Evolutionary conservation across 352 stramenopile genomes (phyloP).

Genomic region (Saprolegnia diclina): DNA sequence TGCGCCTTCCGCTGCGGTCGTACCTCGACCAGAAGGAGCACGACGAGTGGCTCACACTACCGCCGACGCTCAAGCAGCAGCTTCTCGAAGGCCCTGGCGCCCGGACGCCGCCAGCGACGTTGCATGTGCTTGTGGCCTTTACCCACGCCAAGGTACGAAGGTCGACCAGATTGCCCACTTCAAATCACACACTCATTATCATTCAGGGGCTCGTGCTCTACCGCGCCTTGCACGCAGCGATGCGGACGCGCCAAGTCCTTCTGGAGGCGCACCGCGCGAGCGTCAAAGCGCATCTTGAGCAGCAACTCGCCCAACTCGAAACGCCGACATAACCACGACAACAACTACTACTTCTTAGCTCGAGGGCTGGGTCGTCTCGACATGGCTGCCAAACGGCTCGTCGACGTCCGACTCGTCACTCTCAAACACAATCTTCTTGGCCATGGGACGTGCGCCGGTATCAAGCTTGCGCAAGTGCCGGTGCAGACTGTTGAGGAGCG

Average conservation of each 20-base stretch:
- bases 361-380: no score
- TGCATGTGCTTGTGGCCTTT: conserved; percentile 40
- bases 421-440: no score
- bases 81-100: conserved; percentile 37
- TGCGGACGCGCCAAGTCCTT: conserved; percentile 36
- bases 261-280: conserved; percentile 36
- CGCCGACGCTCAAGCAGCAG: conserved; percentile 55
- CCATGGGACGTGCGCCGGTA: not conserved
- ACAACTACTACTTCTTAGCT: no score
- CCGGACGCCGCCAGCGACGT: conserved; percentile 34
- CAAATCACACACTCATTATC: conserved; percentile 3
- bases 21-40: conserved; percentile 59
- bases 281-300: conserved; percentile 37
- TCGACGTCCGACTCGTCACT: no score
- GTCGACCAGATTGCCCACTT: not conserved
- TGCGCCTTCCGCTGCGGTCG: conserved; percentile 38
- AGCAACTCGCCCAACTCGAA: conserved; percentile 27
- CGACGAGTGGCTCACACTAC: conserved; percentile 48
- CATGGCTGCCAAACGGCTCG: no score
- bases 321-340: no score
- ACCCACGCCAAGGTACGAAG: conserved; percentile 49
- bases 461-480: not conserved
- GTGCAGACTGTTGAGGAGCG: not conserved
- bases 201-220: conserved; percentile 50
- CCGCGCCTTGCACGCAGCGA: conserved; percentile 42